phyloP scores from a whole-genome alignment of 345 rosid species.

The Arabidopsis suecica region DNA sequence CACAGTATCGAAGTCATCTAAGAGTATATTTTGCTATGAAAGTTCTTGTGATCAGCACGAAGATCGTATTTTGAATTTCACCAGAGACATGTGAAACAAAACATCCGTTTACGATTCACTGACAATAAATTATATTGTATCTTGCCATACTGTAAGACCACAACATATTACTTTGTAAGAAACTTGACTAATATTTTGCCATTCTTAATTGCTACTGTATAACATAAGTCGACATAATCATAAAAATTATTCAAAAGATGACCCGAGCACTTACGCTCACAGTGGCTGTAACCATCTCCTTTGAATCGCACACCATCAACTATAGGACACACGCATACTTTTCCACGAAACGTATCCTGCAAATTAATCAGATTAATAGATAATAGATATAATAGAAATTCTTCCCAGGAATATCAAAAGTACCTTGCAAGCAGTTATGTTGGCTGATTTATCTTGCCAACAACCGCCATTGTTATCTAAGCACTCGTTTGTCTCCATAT shows the following conservation, averaged over 20 bases:
- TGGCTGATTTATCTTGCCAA: slow-evolving; percentile 85
- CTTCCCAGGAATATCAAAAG: slow-evolving; percentile 8
- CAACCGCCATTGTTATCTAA: slow-evolving; percentile 93
- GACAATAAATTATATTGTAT: neutral
- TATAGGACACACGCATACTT: slow-evolving; percentile 88
- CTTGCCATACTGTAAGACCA: neutral
- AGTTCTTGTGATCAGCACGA: neutral
- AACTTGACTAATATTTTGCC: slow-evolving; percentile 37
- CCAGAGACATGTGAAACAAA: slow-evolving; percentile 13
- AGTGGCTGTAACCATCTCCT: slow-evolving; percentile 94
- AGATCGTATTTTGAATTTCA: slow-evolving; percentile 1
- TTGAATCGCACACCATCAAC: slow-evolving; percentile 94
- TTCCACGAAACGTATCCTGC: slow-evolving; percentile 98
- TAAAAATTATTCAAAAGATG: neutral
- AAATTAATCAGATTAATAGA: slow-evolving; percentile 12
- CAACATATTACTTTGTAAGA: slow-evolving; percentile 48
- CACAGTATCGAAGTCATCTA: neutral
- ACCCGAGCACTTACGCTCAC: slow-evolving; percentile 68
- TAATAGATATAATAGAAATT: neutral
- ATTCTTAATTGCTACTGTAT: neutral
- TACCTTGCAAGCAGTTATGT: slow-evolving; percentile 97
- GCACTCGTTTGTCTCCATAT: slow-evolving; percentile 95
- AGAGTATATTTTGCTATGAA: neutral
- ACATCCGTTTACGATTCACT: slow-evolving; percentile 10
- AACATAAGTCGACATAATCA: slow-evolving; percentile 46